phyloP scores from a whole-genome alignment of 1,284 basidiomycete genomes.

The Stygiomarasmius scandens region DNA sequence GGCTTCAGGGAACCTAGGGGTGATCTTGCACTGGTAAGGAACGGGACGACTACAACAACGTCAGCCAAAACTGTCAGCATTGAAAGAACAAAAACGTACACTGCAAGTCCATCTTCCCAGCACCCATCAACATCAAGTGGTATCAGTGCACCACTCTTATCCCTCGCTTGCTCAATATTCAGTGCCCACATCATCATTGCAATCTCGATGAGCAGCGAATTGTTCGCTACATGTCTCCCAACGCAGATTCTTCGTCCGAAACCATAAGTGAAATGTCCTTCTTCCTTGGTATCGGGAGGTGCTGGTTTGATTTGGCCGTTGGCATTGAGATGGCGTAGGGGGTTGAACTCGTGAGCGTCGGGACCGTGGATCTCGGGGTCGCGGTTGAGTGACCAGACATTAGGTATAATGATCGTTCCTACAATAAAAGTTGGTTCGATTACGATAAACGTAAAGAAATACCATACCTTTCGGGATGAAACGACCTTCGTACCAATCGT shows the following conservation, averaged over 20 bases:
- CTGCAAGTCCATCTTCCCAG: neutral
- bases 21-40: neutral
- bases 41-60: slow-evolving; percentile 22
- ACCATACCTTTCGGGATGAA: slow-evolving; percentile 8
- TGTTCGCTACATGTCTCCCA: slow-evolving; percentile 6
- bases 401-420: slow-evolving; percentile 1
- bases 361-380: slow-evolving; percentile 4
- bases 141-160: neutral
- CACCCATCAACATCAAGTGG: neutral
- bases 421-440: too few species aligned
- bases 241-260: slow-evolving; percentile 11
- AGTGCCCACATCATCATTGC: slow-evolving; percentile 4
- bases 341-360: slow-evolving; percentile 4
- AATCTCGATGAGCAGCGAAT: slow-evolving; percentile 8
- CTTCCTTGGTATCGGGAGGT: slow-evolving; percentile 5
- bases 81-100: neutral
- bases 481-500: slow-evolving; percentile 11
- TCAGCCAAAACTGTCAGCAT: neutral
- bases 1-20: neutral
- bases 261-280: slow-evolving; percentile 10
- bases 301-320: neutral
- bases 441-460: too few species aligned
- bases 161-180: neutral
- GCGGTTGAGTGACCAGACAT: slow-evolving; percentile 11
- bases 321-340: slow-evolving; percentile 6